These are phyloP conservation scores for Thelephora aurantiotincta DNA, from an alignment of 768 basidiomycete genomes.

Conservation along the genomic window DNA sequence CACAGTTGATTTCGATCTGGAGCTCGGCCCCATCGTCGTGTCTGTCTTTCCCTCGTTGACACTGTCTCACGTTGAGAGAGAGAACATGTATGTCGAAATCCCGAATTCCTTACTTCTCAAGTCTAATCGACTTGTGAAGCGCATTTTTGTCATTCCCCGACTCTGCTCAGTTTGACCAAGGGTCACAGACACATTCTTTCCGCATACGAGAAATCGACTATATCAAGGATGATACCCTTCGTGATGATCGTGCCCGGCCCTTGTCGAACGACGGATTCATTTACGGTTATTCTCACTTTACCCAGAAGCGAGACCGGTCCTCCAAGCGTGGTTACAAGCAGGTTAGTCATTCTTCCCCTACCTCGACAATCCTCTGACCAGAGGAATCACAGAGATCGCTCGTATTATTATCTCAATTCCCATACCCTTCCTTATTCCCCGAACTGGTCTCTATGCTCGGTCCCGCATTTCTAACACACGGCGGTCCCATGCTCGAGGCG, in stretches of 20 bases:
- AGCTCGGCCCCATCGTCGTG: constrained; percentile 69
- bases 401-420: constrained; percentile 66
- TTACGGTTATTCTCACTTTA: constrained; percentile 70
- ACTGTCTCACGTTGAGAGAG: constrained; percentile 50
- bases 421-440: constrained; percentile 70
- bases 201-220: constrained; percentile 43
- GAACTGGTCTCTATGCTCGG: constrained; percentile 60
- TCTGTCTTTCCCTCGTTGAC: constrained; percentile 54
- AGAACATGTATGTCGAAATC: constrained; percentile 61
- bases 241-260: constrained; percentile 19
- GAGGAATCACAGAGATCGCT: constrained; percentile 45
- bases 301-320: constrained; percentile 45
- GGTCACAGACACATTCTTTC: constrained; percentile 76
- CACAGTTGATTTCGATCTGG: constrained; percentile 78
- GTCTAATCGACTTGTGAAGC: constrained; percentile 24
- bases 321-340: constrained; percentile 75
- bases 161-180: constrained; percentile 73
- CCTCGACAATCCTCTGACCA: constrained; percentile 2
- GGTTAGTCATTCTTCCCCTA: constrained; percentile 23
- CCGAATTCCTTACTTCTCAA: neutral
- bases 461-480: constrained; percentile 59
- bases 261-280: constrained; percentile 46
- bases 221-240: constrained; percentile 8
- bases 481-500: constrained; percentile 68
- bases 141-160: constrained; percentile 92